Evolutionary conservation across 345 rosid genomes (phyloP).

Genomic region (Mallotus nudiflorus): DNA sequence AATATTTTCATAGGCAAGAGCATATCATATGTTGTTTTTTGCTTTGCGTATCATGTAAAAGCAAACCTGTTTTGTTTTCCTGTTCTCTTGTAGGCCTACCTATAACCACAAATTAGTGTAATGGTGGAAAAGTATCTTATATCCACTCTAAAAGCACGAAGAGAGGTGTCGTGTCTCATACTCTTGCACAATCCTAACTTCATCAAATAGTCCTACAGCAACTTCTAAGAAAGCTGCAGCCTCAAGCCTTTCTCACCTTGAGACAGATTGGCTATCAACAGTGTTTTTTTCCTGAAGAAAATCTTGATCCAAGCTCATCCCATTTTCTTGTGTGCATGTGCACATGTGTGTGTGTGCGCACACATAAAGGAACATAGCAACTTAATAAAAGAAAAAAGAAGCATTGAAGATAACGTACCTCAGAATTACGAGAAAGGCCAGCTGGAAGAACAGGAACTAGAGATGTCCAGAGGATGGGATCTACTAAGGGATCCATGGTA

Average conservation of each 20-base stretch:
- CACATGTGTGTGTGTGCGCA: neutral
- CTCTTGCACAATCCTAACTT: neutral
- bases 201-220: neutral
- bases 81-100: neutral
- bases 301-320: neutral
- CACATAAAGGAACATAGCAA: neutral
- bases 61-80: neutral
- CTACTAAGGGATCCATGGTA: slow-evolving; percentile 63
- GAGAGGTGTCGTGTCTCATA: neutral
- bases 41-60: neutral
- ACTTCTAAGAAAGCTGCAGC: neutral
- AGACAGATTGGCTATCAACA: too few relatives aligned
- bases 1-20: neutral
- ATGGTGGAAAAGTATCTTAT: neutral
- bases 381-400: neutral
- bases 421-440: slow-evolving; percentile 62
- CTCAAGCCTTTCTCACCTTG: neutral
- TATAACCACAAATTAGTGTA: neutral
- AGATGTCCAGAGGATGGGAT: slow-evolving; percentile 84
- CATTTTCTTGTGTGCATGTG: too few relatives aligned
- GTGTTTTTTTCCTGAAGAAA: neutral
- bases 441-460: slow-evolving; percentile 68
- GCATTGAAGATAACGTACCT: slow-evolving; percentile 44
- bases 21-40: neutral
- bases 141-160: neutral